Evolutionary conservation across 768 basidiomycete species (phyloP).

Genomic region (Lactarius deliciosus): DNA sequence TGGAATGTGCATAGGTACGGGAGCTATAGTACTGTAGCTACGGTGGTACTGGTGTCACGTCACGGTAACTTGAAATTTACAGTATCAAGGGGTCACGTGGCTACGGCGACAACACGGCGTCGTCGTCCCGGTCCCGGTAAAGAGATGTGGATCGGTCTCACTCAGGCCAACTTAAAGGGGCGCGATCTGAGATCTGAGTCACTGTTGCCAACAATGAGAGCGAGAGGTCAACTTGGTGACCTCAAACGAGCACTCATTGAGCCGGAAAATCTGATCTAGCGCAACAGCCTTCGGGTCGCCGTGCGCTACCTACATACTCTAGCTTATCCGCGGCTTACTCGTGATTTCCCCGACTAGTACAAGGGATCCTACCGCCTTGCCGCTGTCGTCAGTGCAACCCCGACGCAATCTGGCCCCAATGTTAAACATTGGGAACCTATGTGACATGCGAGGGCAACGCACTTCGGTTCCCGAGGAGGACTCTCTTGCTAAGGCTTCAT

Average conservation of each 20-base stretch:
- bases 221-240: background rate
- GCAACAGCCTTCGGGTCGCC: background rate
- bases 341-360: background rate
- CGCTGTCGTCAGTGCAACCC: background rate
- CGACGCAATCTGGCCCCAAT: background rate
- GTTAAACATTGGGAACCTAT: conserved; percentile 9
- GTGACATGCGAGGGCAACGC: conserved; percentile 3
- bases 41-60: too few species aligned
- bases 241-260: background rate
- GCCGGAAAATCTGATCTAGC: too few species aligned
- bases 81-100: background rate
- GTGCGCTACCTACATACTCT: background rate
- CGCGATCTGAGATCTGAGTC: too few species aligned
- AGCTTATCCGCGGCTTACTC: background rate
- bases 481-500: background rate
- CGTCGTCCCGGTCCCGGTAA: too few species aligned
- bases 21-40: too few species aligned
- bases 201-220: background rate
- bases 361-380: background rate
- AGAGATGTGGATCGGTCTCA: too few species aligned
- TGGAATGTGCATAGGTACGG: too few species aligned
- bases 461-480: background rate
- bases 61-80: too few species aligned
- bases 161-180: too few species aligned
- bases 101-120: too few species aligned